phyloP scores from a whole-genome alignment of 495 filamentous ascomycete genomes.

The Daldinia vernicosa region DNA sequence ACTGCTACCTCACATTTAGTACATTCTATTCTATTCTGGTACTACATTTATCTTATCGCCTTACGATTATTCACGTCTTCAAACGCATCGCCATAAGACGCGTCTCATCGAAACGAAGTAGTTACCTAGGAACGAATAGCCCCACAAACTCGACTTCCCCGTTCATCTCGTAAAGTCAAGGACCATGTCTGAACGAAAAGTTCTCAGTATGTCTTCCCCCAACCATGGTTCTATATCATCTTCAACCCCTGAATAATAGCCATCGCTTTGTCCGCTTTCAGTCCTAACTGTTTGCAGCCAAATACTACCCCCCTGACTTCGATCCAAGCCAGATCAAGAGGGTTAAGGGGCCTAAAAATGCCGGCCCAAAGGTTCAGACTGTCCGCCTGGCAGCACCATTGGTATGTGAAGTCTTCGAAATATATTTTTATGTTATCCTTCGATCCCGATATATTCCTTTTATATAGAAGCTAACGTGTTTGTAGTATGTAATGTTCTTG shows the following conservation, averaged over 20 bases:
- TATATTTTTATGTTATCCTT: neutral
- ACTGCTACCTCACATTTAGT: neutral
- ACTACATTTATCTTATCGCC: constrained; percentile 5
- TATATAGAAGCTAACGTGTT: constrained; percentile 10
- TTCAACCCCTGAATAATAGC: constrained; percentile 15
- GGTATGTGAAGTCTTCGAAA: constrained; percentile 41
- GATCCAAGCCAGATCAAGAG: constrained; percentile 84
- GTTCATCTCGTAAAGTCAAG: constrained; percentile 12
- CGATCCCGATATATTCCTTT: neutral
- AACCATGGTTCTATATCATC: constrained; percentile 61
- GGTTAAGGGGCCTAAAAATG: constrained; percentile 69
- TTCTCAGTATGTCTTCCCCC: constrained; percentile 58
- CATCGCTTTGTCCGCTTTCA: neutral
- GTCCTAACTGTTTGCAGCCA: constrained; percentile 46
- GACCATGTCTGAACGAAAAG: constrained; percentile 93
- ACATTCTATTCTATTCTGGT: neutral
- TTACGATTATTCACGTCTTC: constrained; percentile 13
- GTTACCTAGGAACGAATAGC: neutral
- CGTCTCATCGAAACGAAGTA: neutral
- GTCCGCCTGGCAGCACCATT: constrained; percentile 99
- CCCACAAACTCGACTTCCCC: neutral
- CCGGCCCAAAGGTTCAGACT: constrained; percentile 82
- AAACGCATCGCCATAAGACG: constrained; percentile 1
- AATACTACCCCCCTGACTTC: constrained; percentile 97
- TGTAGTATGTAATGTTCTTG: constrained; percentile 16